These are phyloP conservation scores for Raddia distichophylla DNA, from an alignment of 176 grass and related monocot species.

Conservation along the genomic window DNA sequence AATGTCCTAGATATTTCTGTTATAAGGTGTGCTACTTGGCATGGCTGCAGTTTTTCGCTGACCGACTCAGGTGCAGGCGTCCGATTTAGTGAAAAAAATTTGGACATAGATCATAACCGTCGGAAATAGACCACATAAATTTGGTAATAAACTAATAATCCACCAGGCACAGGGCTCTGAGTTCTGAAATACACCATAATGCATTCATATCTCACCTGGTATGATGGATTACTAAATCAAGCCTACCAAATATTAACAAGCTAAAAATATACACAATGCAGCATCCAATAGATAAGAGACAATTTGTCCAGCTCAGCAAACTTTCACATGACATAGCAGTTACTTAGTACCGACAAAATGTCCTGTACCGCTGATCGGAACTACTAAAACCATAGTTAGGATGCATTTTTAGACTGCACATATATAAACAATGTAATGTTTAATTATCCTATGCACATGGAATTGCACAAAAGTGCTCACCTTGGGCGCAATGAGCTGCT, in stretches of 20 bases:
- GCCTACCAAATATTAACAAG: not conserved
- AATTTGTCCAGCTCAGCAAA: conserved; percentile 11
- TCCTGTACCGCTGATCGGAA: not conserved
- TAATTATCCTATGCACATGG: not conserved
- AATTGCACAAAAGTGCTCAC: conserved; percentile 26
- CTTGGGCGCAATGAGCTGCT: conserved; percentile 39
- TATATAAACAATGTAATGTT: conserved; percentile 2
- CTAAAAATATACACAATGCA: conserved; percentile 21
- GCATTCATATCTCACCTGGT: not conserved
- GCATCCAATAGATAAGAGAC: conserved; percentile 19
- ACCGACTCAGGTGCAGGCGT: too few species aligned
- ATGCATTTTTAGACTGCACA: conserved; percentile 2
- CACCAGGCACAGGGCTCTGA: not conserved
- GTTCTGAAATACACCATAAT: conserved; percentile 4
- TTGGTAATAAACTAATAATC: not conserved
- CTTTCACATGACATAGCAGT: conserved; percentile 1
- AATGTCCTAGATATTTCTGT: not conserved
- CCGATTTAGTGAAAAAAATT: too few species aligned
- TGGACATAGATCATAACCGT: not conserved
- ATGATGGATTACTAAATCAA: conserved; percentile 15
- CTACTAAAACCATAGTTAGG: not conserved
- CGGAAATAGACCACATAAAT: not conserved
- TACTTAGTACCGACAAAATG: conserved; percentile 11
- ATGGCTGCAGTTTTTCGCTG: too few species aligned
- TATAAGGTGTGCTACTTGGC: too few species aligned